These are phyloP conservation scores for Colletotrichum tropicicola DNA, from an alignment of 2,329 filamentous ascomycete genomes.

Conservation along the genomic window DNA sequence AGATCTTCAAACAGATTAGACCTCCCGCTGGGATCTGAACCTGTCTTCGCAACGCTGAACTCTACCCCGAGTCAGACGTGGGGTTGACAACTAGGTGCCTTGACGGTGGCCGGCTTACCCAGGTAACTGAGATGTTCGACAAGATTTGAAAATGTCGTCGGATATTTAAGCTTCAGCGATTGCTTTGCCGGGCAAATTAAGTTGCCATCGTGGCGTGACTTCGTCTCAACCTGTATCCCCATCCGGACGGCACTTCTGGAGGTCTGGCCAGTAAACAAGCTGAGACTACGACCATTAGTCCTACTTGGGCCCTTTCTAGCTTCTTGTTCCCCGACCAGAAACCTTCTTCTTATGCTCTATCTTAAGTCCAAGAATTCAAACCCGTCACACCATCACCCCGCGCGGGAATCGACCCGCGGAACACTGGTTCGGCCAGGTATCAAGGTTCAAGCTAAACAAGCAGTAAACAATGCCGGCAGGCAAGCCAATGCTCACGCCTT, in stretches of 20 bases:
- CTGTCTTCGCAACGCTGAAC: neutral
- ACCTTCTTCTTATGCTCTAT: too few relatives aligned
- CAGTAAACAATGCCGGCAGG: too few relatives aligned
- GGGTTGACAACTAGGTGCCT: too few relatives aligned
- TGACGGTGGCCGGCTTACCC: too few relatives aligned
- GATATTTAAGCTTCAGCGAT: neutral
- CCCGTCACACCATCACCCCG: too few relatives aligned
- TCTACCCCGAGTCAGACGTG: neutral
- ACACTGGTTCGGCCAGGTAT: too few relatives aligned
- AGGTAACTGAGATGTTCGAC: neutral
- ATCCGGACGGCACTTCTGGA: neutral
- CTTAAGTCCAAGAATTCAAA: too few relatives aligned
- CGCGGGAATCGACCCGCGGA: too few relatives aligned
- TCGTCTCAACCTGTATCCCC: neutral
- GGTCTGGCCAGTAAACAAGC: neutral
- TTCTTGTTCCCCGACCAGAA: too few relatives aligned
- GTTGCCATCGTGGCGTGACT: conserved; percentile 15
- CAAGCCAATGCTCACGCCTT: too few relatives aligned
- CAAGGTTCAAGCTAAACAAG: too few relatives aligned
- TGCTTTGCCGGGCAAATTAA: neutral
- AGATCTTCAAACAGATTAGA: neutral
- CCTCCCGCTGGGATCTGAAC: neutral
- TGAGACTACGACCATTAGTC: neutral
- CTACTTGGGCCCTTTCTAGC: too few relatives aligned
- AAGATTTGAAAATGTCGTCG: neutral